These are phyloP conservation scores for Candida montana DNA, from an alignment of 805 yeast genomes.

Conservation along the genomic window DNA sequence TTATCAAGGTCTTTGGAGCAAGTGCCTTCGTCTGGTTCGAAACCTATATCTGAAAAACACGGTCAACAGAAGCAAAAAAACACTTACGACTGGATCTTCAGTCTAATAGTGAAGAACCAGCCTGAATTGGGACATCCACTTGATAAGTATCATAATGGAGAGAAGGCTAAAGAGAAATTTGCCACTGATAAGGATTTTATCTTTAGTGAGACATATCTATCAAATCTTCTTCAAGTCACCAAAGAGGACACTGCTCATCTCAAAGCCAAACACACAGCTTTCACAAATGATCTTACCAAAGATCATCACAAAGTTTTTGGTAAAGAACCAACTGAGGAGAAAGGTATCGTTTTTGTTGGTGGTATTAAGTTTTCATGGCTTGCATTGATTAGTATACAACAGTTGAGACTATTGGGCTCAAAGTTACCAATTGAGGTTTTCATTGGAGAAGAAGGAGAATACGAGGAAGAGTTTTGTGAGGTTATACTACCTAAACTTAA, in stretches of 20 bases:
- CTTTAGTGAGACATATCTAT: slow-evolving; percentile 42
- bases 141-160: slow-evolving; percentile 34
- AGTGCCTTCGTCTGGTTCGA: too few relatives aligned
- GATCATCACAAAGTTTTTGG: slow-evolving; percentile 22
- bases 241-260: slow-evolving; percentile 29
- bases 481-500: slow-evolving; percentile 50
- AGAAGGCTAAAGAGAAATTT: slow-evolving; percentile 40
- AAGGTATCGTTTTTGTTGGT: slow-evolving; percentile 65
- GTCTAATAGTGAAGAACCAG: slow-evolving; percentile 26
- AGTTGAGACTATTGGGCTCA: slow-evolving; percentile 58
- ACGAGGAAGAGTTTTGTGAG: slow-evolving; percentile 62
- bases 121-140: slow-evolving; percentile 36
- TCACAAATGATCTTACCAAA: slow-evolving; percentile 27
- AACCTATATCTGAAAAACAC: too few relatives aligned
- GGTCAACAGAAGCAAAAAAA: background rate
- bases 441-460: slow-evolving; percentile 58
- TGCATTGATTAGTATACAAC: slow-evolving; percentile 54
- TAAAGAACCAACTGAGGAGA: slow-evolving; percentile 28
- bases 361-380: slow-evolving; percentile 75
- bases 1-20: too few relatives aligned
- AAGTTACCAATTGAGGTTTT: slow-evolving; percentile 66
- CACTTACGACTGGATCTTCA: slow-evolving; percentile 22
- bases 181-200: slow-evolving; percentile 35
- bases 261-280: slow-evolving; percentile 33
- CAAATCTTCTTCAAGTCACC: slow-evolving; percentile 37